Base-by-base conservation (phyloP, 2,329 filamentous ascomycete genomes). In the Truncatella angustata region DNA sequence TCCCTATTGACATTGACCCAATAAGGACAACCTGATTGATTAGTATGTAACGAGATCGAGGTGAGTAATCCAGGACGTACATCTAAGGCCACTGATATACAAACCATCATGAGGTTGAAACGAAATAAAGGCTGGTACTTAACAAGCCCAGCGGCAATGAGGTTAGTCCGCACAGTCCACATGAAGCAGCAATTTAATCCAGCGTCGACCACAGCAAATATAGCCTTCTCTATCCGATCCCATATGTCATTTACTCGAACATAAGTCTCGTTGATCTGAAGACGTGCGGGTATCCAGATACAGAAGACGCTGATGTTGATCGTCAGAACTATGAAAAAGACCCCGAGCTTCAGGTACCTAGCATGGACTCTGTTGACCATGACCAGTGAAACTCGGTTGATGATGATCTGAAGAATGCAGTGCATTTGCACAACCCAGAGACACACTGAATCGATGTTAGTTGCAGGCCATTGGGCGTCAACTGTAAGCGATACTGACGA, bases 271-370 rank as follows among this genome's bases (percentile, higher is more conserved):
- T 59, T 71, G 5, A 74, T 66, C 37, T 77, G 70, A 1, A 80
- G 63, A 2, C 76, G 74, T 0, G 77, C 72, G 0, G 79, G 79
- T 16, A 82, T 75, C 79, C 79, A 82, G n/a, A 81, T 79, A 51
- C 66, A 68, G 44, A 78, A 80, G 2, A 81, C 78, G 2, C 72
- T 73, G 18, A 81, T 73, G 44, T 81, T 82, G 51, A 82, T 68
- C 2, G 67, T 52, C 2, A 72, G 68, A 52, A 82, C 77, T 16
- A 79, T 24, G 1, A 64, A 42, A 0, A 76, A 69, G 5, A 76
- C 71, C 1, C 66, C 60, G 64, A 74, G 74, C 55, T 79, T 79
- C 10, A 81, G 62, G 5, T 55, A 63, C 0, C 54, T 36, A 2
- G 70, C 69, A 11, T 66, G 70, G 0, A 56, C 63, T 1, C 66